A percentile compares a stretch with the other conserved stretches of the same genome.
These are phyloP conservation scores for Arachis stenosperma DNA, from an alignment of 306 rosid species.

Conservation along the genomic window DNA sequence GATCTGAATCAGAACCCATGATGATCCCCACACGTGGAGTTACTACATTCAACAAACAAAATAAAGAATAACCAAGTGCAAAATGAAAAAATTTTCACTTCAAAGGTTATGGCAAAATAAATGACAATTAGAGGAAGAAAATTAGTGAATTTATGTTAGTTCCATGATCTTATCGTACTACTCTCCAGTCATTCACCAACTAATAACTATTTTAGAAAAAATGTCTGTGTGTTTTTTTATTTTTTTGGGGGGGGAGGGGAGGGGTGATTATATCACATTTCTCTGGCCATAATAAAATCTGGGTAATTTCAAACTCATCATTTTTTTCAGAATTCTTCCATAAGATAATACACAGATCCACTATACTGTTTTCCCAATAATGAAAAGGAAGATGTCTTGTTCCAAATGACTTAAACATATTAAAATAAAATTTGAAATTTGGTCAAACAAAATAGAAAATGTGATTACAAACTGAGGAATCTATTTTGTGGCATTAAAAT, in stretches of 20 bases:
- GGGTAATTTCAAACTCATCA: neutral
- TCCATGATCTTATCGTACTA: neutral
- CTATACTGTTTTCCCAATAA: neutral
- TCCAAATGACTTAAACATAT: neutral
- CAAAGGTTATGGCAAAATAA: constrained; percentile 11
- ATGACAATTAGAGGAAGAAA: neutral
- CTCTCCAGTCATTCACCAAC: neutral
- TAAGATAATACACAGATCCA: neutral
- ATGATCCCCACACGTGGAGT: constrained; percentile 77
- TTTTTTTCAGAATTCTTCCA: neutral
- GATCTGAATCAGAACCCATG: constrained; percentile 99
- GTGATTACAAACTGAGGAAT: neutral
- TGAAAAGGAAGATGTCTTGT: neutral
- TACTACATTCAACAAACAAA: constrained; percentile 49
- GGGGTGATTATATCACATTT: too few relatives aligned
- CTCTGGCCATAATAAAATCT: too few relatives aligned
- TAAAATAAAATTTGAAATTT: constrained; percentile 4
- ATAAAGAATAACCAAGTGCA: constrained; percentile 22
- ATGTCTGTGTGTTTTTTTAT: too few relatives aligned
- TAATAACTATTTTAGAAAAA: neutral
- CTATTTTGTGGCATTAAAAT: constrained; percentile 6
- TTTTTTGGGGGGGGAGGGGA: too few relatives aligned
- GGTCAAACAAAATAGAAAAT: neutral
- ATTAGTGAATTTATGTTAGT: neutral
- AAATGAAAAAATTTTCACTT: constrained; percentile 11